A percentile compares a stretch with the other conserved stretches of the same genome.
phyloP scores from a whole-genome alignment of 305 asterid genomes.

The Solanum hybrid region DNA sequence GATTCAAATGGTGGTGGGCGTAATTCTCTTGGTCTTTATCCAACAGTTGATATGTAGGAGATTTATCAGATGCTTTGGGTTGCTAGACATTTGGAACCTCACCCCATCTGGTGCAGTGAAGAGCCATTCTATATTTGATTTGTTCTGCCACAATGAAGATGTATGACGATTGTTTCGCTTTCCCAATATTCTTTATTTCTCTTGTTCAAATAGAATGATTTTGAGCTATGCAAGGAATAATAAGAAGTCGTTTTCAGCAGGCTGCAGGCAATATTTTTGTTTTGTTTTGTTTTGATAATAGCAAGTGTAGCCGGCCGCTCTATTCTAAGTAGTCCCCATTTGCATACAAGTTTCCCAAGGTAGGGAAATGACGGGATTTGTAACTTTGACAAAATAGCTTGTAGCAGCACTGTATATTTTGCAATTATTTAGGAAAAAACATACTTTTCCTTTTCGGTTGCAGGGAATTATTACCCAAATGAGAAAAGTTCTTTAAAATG shows the following conservation, averaged over 20 bases:
- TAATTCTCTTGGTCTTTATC: conserved; percentile 31
- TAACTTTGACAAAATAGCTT: not conserved
- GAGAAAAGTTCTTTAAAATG: not conserved
- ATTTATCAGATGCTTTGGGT: not conserved
- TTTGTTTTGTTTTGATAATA: not conserved
- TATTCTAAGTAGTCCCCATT: not conserved
- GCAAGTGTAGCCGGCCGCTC: not conserved
- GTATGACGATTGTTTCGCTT: not conserved
- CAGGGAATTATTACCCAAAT: not conserved
- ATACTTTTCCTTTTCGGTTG: not conserved
- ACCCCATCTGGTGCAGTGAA: not conserved
- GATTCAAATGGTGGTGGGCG: conserved; percentile 69
- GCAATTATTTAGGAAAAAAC: not conserved
- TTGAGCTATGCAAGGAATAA: not conserved
- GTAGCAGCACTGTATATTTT: not conserved
- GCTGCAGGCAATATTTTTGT: not conserved
- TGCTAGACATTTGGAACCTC: not conserved
- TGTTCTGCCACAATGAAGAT: not conserved
- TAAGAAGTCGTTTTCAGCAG: not conserved
- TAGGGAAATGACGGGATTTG: not conserved
- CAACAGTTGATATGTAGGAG: conserved; percentile 40
- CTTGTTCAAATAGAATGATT: not conserved
- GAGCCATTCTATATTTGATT: not conserved
- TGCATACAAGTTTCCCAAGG: not conserved
- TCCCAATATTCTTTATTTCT: not conserved